Evolutionary conservation across 2,329 filamentous ascomycete genomes (phyloP).

Genomic region (Fusarium decemcellulare): DNA sequence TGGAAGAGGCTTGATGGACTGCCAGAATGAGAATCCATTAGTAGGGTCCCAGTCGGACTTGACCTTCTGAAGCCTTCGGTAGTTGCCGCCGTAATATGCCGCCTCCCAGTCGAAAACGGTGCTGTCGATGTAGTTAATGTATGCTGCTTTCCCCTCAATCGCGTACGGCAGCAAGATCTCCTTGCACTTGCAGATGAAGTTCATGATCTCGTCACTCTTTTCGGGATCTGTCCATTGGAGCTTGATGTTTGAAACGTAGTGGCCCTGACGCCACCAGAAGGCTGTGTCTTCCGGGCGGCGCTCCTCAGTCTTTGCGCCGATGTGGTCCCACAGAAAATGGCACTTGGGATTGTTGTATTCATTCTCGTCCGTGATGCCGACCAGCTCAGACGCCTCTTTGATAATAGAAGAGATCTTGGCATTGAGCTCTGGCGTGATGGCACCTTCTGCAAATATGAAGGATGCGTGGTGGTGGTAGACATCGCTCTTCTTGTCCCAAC

Average conservation of each 20-base stretch:
- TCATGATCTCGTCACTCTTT: neutral
- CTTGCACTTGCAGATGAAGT: neutral
- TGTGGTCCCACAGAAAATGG: constrained; percentile 16
- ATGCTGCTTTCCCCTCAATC: neutral
- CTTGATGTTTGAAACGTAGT: constrained; percentile 2
- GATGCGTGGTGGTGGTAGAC: constrained; percentile 14
- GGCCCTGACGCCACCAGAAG: constrained; percentile 5
- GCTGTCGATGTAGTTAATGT: neutral
- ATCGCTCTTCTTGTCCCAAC: neutral
- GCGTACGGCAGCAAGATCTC: neutral
- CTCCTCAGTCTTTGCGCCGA: constrained; percentile 1
- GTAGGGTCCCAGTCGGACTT: neutral
- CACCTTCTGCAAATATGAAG: constrained; percentile 14
- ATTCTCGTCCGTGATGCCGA: constrained; percentile 9
- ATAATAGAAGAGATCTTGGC: neutral
- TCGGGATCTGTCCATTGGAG: neutral
- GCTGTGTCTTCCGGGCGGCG: neutral
- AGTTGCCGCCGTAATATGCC: neutral
- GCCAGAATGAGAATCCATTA: neutral
- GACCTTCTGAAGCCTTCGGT: constrained; percentile 1
- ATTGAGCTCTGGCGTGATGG: constrained; percentile 12
- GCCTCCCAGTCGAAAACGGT: neutral
- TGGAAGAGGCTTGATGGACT: neutral
- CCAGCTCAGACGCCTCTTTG: neutral
- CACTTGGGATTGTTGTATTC: constrained; percentile 1